Evolutionary conservation across 192 early-diverging fungal species (phyloP).

Genomic region (Obelidium mucronatum): DNA sequence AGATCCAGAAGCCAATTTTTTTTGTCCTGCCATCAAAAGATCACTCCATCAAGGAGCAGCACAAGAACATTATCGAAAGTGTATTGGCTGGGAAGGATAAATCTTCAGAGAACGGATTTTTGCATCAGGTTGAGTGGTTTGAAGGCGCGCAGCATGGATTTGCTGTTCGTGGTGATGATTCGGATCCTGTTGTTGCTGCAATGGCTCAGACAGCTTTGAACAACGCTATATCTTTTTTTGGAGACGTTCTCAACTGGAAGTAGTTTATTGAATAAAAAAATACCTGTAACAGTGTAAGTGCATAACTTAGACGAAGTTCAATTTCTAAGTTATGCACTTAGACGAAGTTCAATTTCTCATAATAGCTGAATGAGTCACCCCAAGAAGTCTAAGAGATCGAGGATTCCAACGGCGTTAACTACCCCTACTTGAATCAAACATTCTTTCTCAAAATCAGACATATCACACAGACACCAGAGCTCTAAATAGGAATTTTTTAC

Average conservation of each 20-base stretch:
- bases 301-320: too few relatives aligned
- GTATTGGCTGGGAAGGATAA: neutral
- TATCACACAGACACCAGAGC: too few relatives aligned
- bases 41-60: neutral
- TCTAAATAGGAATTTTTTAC: too few relatives aligned
- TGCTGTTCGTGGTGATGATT: conserved; percentile 26
- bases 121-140: conserved; percentile 20
- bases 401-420: too few relatives aligned
- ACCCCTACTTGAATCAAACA: too few relatives aligned
- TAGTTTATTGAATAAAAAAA: too few relatives aligned
- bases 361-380: too few relatives aligned
- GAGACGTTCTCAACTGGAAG: neutral
- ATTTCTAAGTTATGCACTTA: too few relatives aligned
- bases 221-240: neutral
- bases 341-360: too few relatives aligned
- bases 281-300: too few relatives aligned
- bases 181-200: neutral
- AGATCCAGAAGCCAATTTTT: conserved; percentile 18
- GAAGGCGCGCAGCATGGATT: conserved; percentile 33
- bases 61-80: conserved; percentile 11
- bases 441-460: too few relatives aligned
- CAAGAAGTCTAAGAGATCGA: too few relatives aligned
- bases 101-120: neutral
- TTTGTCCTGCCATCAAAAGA: conserved; percentile 19
- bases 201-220: neutral